Evolutionary conservation across 306 rosid species (phyloP).

Genomic region (Vigna radiata): DNA sequence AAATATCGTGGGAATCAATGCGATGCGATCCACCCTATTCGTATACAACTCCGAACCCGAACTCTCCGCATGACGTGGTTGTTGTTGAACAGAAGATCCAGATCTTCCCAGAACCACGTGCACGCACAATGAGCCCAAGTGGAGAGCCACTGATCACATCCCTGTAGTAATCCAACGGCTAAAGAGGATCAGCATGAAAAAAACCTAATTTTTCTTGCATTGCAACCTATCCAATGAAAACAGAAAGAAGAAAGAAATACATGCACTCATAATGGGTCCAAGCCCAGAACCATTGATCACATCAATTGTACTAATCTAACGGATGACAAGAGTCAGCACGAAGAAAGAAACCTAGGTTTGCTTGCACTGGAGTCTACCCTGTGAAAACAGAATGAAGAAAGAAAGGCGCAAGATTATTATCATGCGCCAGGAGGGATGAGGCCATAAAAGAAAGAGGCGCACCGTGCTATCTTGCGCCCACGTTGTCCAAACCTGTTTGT

Average conservation of each 20-base stretch:
- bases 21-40: slow-evolving; percentile 33
- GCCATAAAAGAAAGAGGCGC: slow-evolving; percentile 45
- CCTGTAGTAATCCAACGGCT: neutral
- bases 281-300: neutral
- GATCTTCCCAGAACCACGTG: slow-evolving; percentile 43
- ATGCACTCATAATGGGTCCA: neutral
- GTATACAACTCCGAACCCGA: neutral
- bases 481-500: slow-evolving; percentile 56
- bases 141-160: no score
- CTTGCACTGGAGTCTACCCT: neutral
- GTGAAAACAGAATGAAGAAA: neutral
- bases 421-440: slow-evolving; percentile 38
- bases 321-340: neutral
- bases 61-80: slow-evolving; percentile 44
- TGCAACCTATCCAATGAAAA: neutral
- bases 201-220: neutral
- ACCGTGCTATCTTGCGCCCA: slow-evolving; percentile 51
- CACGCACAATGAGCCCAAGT: neutral
- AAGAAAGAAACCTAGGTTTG: neutral
- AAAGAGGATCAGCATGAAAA: neutral
- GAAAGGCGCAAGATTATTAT: slow-evolving; percentile 54
- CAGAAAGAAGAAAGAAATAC: neutral
- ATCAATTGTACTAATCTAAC: slow-evolving; percentile 5
- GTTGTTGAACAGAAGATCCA: slow-evolving; percentile 29
- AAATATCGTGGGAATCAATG: slow-evolving; percentile 44